These are phyloP conservation scores for Aspergillus flavus DNA, from an alignment of 2,329 filamentous ascomycete species.

Conservation along the genomic window DNA sequence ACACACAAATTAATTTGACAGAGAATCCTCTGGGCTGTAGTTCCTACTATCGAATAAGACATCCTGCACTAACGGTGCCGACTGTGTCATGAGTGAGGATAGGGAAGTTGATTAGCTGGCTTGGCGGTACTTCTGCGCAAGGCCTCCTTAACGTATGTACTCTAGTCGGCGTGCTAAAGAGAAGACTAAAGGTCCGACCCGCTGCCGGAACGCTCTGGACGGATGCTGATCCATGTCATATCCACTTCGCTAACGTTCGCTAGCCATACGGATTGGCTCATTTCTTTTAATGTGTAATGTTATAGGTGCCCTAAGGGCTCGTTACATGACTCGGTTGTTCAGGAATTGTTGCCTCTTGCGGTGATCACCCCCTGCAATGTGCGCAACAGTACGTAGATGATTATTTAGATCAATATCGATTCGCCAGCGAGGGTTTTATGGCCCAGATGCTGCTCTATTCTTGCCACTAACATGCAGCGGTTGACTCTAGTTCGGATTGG, in stretches of 20 bases:
- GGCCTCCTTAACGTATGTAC: no score
- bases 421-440: not conserved
- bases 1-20: not conserved
- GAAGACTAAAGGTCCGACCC: not conserved
- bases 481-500: not conserved
- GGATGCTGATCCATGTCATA: not conserved
- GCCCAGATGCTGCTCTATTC: not conserved
- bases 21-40: not conserved
- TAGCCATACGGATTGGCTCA: not conserved
- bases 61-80: not conserved
- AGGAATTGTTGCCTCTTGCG: not conserved
- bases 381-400: not conserved
- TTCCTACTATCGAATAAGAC: not conserved
- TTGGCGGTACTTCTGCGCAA: not conserved
- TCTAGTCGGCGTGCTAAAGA: not conserved
- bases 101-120: not conserved
- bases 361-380: not conserved
- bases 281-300: not conserved
- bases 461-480: not conserved
- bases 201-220: not conserved
- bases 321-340: not conserved
- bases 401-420: not conserved
- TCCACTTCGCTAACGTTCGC: not conserved
- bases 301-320: not conserved
- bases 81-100: not conserved